phyloP scores from a whole-genome alignment of 108 stramenopile genomes.

The Cyclostephanos invisitatus region DNA sequence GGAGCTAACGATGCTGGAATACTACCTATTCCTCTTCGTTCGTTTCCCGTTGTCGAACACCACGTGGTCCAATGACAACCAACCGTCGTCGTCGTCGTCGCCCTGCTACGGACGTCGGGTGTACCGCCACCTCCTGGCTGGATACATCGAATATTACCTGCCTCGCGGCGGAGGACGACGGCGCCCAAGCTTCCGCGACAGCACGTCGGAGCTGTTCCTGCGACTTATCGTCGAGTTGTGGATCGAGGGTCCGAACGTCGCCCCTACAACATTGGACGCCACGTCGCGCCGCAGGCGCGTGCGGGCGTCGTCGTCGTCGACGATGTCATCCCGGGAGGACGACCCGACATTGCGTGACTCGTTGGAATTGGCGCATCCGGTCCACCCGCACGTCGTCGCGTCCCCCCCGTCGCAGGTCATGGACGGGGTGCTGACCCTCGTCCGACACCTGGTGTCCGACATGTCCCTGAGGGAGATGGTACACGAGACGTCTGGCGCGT shows the following conservation, averaged over 20 bases:
- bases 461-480: constrained; percentile 20
- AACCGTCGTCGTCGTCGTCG: not conserved
- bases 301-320: constrained; percentile 8
- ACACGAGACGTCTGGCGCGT: constrained; percentile 8
- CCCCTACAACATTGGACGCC: constrained; percentile 32
- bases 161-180: constrained; percentile 25
- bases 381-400: constrained; percentile 24
- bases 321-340: not conserved
- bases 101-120: constrained; percentile 67
- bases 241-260: constrained; percentile 59
- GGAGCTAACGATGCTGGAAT: constrained; percentile 70
- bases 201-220: constrained; percentile 68
- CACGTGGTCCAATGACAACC: not conserved
- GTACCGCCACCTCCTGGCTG: constrained; percentile 61
- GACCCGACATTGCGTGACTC: constrained; percentile 40
- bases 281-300: constrained; percentile 21
- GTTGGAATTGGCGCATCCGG: constrained; percentile 56
- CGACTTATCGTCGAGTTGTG: constrained; percentile 74
- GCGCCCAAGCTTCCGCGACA: constrained; percentile 1
- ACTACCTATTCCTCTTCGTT: constrained; percentile 65
- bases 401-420: constrained; percentile 56
- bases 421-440: constrained; percentile 50
- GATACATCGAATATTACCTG: constrained; percentile 61
- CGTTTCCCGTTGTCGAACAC: constrained; percentile 69
- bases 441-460: constrained; percentile 48